phyloP scores from a whole-genome alignment of 805 yeast species.

The Saturnispora serradocipensis region DNA sequence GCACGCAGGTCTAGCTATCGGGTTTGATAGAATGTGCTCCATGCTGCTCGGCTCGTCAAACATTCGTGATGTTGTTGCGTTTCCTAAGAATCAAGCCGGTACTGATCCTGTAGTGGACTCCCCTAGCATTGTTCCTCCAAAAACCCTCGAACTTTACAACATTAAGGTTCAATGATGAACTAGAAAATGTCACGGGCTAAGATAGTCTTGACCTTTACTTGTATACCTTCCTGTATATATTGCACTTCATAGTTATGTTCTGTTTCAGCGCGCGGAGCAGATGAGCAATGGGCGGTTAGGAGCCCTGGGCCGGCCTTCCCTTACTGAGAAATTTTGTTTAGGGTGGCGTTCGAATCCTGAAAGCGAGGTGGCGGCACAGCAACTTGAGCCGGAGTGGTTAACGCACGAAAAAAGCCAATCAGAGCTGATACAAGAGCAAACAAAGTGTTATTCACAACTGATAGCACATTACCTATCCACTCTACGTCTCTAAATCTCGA shows the following conservation, averaged over 20 bases:
- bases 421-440: background rate
- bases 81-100: conserved; percentile 89
- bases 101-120: conserved; percentile 80
- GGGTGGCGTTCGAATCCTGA: conserved; percentile 6
- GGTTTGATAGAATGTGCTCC: conserved; percentile 88
- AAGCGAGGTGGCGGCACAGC: background rate
- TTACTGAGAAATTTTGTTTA: background rate
- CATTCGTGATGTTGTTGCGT: conserved; percentile 90
- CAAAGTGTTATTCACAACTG: background rate
- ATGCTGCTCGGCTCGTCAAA: conserved; percentile 71
- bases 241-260: background rate
- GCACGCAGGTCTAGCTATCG: conserved; percentile 94
- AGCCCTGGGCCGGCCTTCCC: background rate
- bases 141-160: conserved; percentile 47
- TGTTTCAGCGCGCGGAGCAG: conserved; percentile 4
- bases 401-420: background rate
- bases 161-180: conserved; percentile 17
- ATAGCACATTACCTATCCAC: background rate
- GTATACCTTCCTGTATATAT: background rate
- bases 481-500: background rate
- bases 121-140: conserved; percentile 56
- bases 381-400: background rate
- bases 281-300: conserved; percentile 7
- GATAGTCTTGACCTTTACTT: too few relatives aligned
- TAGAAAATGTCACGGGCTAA: too few relatives aligned